These are phyloP conservation scores for Aureobasidium lini DNA, from an alignment of 2,329 filamentous ascomycete genomes.

Conservation along the genomic window DNA sequence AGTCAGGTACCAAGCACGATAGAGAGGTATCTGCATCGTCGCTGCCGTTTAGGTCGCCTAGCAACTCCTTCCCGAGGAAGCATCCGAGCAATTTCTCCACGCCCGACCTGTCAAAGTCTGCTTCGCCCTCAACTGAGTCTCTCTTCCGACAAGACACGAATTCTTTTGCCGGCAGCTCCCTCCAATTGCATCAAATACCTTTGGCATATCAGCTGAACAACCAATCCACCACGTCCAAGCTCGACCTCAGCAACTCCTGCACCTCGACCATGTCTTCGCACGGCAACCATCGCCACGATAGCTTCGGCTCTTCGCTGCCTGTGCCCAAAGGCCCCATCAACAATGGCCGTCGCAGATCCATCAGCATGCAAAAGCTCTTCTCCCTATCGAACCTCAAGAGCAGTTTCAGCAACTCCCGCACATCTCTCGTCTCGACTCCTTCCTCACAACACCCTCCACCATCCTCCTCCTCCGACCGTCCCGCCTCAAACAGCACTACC, in stretches of 20 bases:
- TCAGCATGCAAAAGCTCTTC: conserved; percentile 26
- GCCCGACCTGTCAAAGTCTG: conserved; percentile 6
- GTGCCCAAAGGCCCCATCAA: conserved; percentile 7
- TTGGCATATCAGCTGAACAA: conserved; percentile 1
- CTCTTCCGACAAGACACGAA: not conserved
- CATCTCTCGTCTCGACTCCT: conserved; percentile 22
- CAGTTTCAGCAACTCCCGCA: conserved; percentile 29
- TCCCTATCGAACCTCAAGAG: conserved; percentile 27
- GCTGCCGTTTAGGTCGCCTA: conserved; percentile 10
- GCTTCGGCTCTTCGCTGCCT: conserved; percentile 19
- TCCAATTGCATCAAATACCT: conserved; percentile 7
- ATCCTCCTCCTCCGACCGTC: conserved; percentile 3
- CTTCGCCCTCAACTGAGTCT: not conserved
- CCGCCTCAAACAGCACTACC: conserved; percentile 9
- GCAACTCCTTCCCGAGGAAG: conserved; percentile 8
- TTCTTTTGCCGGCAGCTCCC: conserved; percentile 10
- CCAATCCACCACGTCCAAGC: conserved; percentile 11
- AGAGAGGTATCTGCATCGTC: not conserved
- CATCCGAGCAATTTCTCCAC: conserved; percentile 11
- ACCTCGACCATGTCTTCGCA: not conserved
- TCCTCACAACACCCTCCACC: conserved; percentile 15
- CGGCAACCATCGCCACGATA: conserved; percentile 17
- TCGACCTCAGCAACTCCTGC: not conserved
- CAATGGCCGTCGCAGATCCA: conserved; percentile 15
- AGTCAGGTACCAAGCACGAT: not conserved